Evolutionary conservation across 148 eudicot species (phyloP).

Genomic region (Rhododendron williamsianum): DNA sequence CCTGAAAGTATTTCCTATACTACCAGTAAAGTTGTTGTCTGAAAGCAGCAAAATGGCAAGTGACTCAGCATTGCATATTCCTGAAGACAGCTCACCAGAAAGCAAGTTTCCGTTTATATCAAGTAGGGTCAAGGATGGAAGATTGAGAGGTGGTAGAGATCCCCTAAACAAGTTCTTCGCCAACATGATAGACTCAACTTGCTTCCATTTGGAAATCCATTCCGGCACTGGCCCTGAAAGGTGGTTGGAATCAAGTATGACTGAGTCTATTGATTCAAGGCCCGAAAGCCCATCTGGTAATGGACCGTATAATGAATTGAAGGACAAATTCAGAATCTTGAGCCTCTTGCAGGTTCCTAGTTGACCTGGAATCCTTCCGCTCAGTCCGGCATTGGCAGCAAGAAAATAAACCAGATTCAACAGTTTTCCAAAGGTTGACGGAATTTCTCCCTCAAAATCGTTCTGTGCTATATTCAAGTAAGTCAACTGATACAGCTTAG

Average conservation of each 20-base stretch:
- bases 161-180: constrained; percentile 56
- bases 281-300: constrained; percentile 63
- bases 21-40: constrained; percentile 68
- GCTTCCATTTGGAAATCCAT: constrained; percentile 79
- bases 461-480: constrained; percentile 62
- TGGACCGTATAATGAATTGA: constrained; percentile 61
- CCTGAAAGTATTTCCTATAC: constrained; percentile 47
- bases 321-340: constrained; percentile 50
- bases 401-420: constrained; percentile 45
- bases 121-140: constrained; percentile 41
- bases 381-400: constrained; percentile 53
- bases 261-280: constrained; percentile 51
- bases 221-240: constrained; percentile 60
- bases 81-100: constrained; percentile 61
- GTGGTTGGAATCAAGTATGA: constrained; percentile 49
- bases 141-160: constrained; percentile 54
- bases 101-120: constrained; percentile 62
- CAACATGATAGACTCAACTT: constrained; percentile 42
- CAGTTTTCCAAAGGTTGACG: constrained; percentile 59
- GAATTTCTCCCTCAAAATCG: constrained; percentile 59
- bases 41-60: constrained; percentile 42
- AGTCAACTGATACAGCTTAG: constrained; percentile 46
- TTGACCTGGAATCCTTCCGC: constrained; percentile 60
- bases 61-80: constrained; percentile 45
- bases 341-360: constrained; percentile 80